phyloP scores from a whole-genome alignment of 371 early-diverging fungal genomes.

The Gilbertella persicaria region DNA sequence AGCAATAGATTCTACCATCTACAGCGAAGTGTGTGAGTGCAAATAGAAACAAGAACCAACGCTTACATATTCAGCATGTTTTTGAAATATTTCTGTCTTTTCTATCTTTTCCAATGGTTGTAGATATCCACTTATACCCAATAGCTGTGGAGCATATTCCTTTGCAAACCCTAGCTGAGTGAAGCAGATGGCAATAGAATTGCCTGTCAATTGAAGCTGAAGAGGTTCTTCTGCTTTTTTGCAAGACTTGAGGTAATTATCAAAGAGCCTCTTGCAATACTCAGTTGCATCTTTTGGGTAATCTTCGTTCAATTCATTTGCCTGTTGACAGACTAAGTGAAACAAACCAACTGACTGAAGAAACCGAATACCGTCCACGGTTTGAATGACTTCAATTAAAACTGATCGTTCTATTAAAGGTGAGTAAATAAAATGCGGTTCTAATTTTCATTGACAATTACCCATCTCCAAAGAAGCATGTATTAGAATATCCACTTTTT shows the following conservation, averaged over 20 bases:
- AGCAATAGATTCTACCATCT: conserved; percentile 36
- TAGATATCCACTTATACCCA: conserved; percentile 17
- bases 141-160: conserved; percentile 24
- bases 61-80: conserved; percentile 30
- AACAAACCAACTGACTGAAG: conserved; percentile 29
- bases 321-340: conserved; percentile 23
- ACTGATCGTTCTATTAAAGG: conserved; percentile 2
- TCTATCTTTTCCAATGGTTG: conserved; percentile 3
- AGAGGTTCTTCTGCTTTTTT: conserved; percentile 36
- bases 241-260: conserved; percentile 40
- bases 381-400: conserved; percentile 27
- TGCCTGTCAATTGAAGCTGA: conserved; percentile 39
- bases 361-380: conserved; percentile 27
- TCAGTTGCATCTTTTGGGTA: conserved; percentile 11
- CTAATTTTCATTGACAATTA: conserved; percentile 15
- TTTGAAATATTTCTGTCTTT: conserved; percentile 29
- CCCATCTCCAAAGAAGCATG: conserved; percentile 32
- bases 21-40: neutral
- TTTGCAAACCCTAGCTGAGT: conserved; percentile 31
- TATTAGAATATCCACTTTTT: conserved; percentile 35
- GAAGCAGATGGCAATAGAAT: conserved; percentile 37
- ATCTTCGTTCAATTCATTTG: neutral
- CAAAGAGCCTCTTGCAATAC: conserved; percentile 43
- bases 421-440: too few species aligned
- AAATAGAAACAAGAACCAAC: neutral